Conservation (phyloP, 1,139 yeast genomes). For the Lodderomyces metapsilosis region DNA sequence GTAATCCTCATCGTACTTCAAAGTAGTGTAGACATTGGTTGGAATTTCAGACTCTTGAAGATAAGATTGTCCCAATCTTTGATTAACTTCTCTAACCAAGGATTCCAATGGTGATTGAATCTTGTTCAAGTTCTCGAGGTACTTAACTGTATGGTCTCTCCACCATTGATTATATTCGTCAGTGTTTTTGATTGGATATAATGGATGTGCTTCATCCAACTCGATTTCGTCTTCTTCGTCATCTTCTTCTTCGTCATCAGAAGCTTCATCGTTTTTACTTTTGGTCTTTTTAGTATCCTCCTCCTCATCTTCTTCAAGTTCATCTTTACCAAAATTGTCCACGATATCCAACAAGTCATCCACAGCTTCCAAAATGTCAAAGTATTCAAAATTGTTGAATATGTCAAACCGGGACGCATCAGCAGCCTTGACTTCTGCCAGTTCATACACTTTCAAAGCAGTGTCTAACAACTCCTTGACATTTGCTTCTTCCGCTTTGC, state of each 20-base stretch:
- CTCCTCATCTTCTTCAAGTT: slow-evolving; percentile 40
- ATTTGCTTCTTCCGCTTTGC: slow-evolving; percentile 28
- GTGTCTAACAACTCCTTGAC: slow-evolving; percentile 38
- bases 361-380: slow-evolving; percentile 52
- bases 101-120: slow-evolving; percentile 13
- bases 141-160: slow-evolving; percentile 49
- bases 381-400: slow-evolving; percentile 36
- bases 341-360: slow-evolving; percentile 68
- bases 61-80: slow-evolving; percentile 59
- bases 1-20: slow-evolving; percentile 57
- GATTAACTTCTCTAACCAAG: slow-evolving; percentile 39
- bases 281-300: too few relatives aligned
- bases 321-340: slow-evolving; percentile 57
- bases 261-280: slow-evolving; percentile 26
- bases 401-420: slow-evolving; percentile 23
- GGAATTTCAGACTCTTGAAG: slow-evolving; percentile 66
- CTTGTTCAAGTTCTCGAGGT: slow-evolving; percentile 36
- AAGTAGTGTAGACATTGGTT: slow-evolving; percentile 51
- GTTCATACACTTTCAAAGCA: slow-evolving; percentile 43
- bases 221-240: slow-evolving; percentile 28
- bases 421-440: slow-evolving; percentile 39
- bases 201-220: slow-evolving; percentile 53
- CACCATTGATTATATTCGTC: slow-evolving; percentile 54
- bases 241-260: slow-evolving; percentile 25
- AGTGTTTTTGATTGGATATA: slow-evolving; percentile 35